Evolutionary conservation across 2,329 filamentous ascomycete genomes (phyloP).

Genomic region (Orbilia ellipsospora): DNA sequence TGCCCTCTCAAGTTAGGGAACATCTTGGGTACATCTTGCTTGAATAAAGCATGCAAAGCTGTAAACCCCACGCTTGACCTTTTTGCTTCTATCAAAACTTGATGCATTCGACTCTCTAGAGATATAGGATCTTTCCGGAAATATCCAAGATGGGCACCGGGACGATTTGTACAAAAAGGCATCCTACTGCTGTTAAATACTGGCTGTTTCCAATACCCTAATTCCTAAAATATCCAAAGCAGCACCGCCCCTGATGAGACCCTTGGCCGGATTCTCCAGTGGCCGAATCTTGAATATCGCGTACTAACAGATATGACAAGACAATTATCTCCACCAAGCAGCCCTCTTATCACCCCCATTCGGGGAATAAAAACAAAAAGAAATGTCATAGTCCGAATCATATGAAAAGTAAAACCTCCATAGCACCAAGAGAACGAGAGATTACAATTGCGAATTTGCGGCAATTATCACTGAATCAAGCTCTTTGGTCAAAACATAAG

Average conservation of each 20-base stretch:
- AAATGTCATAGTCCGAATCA: conserved; percentile 29
- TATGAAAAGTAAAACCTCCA: conserved; percentile 18
- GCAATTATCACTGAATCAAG: conserved; percentile 30
- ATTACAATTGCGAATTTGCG: conserved; percentile 32
- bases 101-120: background rate
- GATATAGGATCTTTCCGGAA: conserved; percentile 10
- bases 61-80: conserved; percentile 43
- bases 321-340: conserved; percentile 26
- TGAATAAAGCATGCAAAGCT: background rate
- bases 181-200: conserved; percentile 24
- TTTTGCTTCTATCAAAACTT: conserved; percentile 13
- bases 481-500: conserved; percentile 29
- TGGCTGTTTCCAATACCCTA: conserved; percentile 13
- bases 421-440: conserved; percentile 12
- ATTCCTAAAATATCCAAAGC: conserved; percentile 16
- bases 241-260: conserved; percentile 10
- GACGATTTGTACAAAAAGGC: conserved; percentile 29
- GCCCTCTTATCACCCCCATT: conserved; percentile 27
- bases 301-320: conserved; percentile 56
- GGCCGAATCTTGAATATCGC: conserved; percentile 32
- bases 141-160: conserved; percentile 19
- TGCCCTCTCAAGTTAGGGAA: background rate
- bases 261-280: conserved; percentile 9
- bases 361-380: conserved; percentile 18
- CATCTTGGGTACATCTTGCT: conserved; percentile 2